Conservation (phyloP, 257 asterid genomes). For the Nicotiana tomentosiformis region DNA sequence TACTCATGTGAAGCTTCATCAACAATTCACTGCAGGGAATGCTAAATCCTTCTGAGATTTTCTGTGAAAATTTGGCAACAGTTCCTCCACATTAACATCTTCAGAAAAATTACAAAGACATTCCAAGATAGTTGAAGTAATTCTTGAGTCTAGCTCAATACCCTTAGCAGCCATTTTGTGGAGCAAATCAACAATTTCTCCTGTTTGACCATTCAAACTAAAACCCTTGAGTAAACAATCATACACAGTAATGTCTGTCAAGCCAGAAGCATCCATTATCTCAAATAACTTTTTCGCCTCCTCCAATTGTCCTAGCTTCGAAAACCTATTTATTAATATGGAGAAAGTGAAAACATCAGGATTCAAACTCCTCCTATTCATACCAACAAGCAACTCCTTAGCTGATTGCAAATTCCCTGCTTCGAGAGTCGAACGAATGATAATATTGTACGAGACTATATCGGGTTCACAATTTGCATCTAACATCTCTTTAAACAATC, state of each 20-base stretch:
- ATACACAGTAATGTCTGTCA: slow-evolving; percentile 32
- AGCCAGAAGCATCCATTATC: slow-evolving; percentile 51
- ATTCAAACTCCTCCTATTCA: slow-evolving; percentile 41
- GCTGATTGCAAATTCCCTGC: slow-evolving; percentile 49
- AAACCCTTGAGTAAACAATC: slow-evolving; percentile 65
- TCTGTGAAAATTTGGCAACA: slow-evolving; percentile 45
- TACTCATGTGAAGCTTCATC: slow-evolving; percentile 28
- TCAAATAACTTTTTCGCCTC: slow-evolving; percentile 54
- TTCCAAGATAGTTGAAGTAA: slow-evolving; percentile 50
- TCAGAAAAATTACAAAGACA: slow-evolving; percentile 47
- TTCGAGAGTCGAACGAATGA: slow-evolving; percentile 41
- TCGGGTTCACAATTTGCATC: slow-evolving; percentile 37
- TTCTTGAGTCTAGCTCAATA: slow-evolving; percentile 45
- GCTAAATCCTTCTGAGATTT: slow-evolving; percentile 25
- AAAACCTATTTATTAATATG: slow-evolving; percentile 46
- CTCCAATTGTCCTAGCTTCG: slow-evolving; percentile 46
- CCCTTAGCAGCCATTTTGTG: slow-evolving; percentile 46
- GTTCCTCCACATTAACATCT: slow-evolving; percentile 33
- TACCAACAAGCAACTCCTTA: slow-evolving; percentile 41
- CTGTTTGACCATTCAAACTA: slow-evolving; percentile 35
- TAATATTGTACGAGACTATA: slow-evolving; percentile 52
- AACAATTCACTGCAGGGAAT: slow-evolving; percentile 36
- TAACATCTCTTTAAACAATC: slow-evolving; percentile 48
- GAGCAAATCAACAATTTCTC: slow-evolving; percentile 45
- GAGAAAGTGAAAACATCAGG: slow-evolving; percentile 55